A percentile compares a stretch with the other conserved stretches of the same genome.
Conservation (phyloP, 257 asterid genomes). For the Plantago major region DNA sequence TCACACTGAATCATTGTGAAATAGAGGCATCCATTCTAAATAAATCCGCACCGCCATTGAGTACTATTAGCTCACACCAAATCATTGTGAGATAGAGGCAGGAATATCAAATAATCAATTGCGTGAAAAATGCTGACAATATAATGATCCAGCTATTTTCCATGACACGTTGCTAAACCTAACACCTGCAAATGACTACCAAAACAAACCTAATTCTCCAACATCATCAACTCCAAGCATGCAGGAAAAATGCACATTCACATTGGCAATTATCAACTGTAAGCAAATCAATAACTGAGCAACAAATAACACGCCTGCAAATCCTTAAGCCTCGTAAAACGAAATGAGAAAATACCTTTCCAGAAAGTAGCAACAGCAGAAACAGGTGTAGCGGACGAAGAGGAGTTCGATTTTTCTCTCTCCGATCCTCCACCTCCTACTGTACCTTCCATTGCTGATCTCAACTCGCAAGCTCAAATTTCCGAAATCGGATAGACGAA, state of each 20-base stretch:
- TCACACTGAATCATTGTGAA: no score
- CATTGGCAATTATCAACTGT: background rate
- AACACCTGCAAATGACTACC: background rate
- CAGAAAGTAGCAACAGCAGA: constrained; percentile 80
- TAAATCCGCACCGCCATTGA: no score
- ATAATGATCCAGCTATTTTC: no score
- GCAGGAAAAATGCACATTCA: constrained; percentile 16
- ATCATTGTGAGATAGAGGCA: no score
- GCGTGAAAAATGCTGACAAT: no score
- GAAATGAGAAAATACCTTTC: constrained; percentile 53
- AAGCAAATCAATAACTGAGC: background rate
- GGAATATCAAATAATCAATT: no score
- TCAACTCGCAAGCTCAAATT: constrained; percentile 18
- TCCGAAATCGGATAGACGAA: background rate
- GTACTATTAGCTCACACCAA: no score
- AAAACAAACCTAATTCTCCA: constrained; percentile 1
- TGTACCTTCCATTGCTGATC: constrained; percentile 63
- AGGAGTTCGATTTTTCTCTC: constrained; percentile 62
- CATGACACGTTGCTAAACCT: constrained; percentile 1
- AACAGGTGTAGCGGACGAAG: constrained; percentile 62
- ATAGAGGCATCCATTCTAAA: no score
- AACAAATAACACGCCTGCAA: background rate
- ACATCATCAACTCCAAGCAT: constrained; percentile 2
- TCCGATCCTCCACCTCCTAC: constrained; percentile 77
- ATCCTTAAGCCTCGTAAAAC: background rate